These are phyloP conservation scores for Epichloe sibirici DNA, from an alignment of 2,329 filamentous ascomycete species.

Conservation along the genomic window DNA sequence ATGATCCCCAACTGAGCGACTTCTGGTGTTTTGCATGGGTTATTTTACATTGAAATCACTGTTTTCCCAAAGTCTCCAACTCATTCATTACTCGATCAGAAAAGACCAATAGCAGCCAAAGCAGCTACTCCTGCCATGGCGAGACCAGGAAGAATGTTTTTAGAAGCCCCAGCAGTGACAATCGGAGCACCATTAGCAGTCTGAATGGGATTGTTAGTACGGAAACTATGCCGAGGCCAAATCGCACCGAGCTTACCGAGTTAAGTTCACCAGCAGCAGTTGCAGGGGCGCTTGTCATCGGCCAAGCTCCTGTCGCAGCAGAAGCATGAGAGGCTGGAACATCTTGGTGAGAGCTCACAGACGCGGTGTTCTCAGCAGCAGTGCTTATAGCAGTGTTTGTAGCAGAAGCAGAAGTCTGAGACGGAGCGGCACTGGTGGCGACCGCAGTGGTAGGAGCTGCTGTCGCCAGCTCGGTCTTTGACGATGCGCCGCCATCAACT, in stretches of 20 bases:
- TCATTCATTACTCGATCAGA: slow-evolving; percentile 3
- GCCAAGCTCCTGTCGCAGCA: not conserved
- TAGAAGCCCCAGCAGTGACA: slow-evolving; percentile 6
- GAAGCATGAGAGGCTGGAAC: not conserved
- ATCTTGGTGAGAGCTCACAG: not conserved
- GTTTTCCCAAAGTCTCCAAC: too few species aligned
- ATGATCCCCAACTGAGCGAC: slow-evolving; percentile 2
- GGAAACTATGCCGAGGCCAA: too few species aligned
- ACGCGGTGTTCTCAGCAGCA: not conserved
- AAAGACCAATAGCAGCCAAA: slow-evolving; percentile 7
- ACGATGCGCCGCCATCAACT: slow-evolving; percentile 4
- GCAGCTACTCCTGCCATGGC: slow-evolving; percentile 7
- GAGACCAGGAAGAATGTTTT: not conserved
- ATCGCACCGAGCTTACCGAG: not conserved
- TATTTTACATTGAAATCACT: too few species aligned
- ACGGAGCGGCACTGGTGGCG: not conserved
- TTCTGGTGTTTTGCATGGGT: not conserved
- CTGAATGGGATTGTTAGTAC: not conserved
- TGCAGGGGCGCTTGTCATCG: not conserved
- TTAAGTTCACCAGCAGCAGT: not conserved
- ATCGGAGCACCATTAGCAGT: slow-evolving; percentile 1
- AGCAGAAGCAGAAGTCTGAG: not conserved
- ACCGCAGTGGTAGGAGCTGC: slow-evolving; percentile 6
- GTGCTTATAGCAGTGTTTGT: not conserved
- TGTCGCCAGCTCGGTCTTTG: slow-evolving; percentile 4